These are phyloP conservation scores for Coniochaeta sp. DNA, from an alignment of 2,329 filamentous ascomycete species.

Conservation along the genomic window DNA sequence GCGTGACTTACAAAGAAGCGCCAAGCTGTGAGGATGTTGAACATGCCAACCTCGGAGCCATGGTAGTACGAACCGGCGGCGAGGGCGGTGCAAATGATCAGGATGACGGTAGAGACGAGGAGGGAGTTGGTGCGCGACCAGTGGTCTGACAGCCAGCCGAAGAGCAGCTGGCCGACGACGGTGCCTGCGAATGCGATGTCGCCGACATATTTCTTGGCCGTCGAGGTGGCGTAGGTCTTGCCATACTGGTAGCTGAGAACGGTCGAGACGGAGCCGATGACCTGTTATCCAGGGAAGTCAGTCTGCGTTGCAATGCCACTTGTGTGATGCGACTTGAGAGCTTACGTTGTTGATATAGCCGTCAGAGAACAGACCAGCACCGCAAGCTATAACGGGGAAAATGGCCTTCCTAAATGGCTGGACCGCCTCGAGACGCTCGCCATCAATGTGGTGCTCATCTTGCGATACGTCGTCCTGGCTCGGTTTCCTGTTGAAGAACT, in stretches of 20 bases:
- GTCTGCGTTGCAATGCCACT: neutral
- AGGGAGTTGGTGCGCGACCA: constrained; percentile 81
- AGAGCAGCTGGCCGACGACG: constrained; percentile 72
- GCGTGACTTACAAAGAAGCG: constrained; percentile 63
- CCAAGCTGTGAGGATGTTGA: constrained; percentile 71
- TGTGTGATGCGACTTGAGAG: neutral
- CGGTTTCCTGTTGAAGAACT: constrained; percentile 1
- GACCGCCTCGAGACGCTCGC: neutral
- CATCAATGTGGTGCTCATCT: neutral
- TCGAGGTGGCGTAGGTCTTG: constrained; percentile 58
- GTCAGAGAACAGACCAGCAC: constrained; percentile 84
- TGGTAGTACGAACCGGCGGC: constrained; percentile 69
- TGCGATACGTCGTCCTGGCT: constrained; percentile 2
- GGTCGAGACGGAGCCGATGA: constrained; percentile 83
- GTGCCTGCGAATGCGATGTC: constrained; percentile 84
- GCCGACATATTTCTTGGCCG: constrained; percentile 66
- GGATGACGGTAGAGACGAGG: constrained; percentile 71
- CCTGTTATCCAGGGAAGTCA: constrained; percentile 32
- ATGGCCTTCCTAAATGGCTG: constrained; percentile 17
- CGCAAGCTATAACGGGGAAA: constrained; percentile 76
- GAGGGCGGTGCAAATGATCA: constrained; percentile 79
- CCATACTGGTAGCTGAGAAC: constrained; percentile 65
- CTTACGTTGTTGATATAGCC: constrained; percentile 83
- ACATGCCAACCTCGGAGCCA: constrained; percentile 62
- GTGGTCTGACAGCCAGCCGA: constrained; percentile 75